Percentiles rank a stretch among this genome's conserved stretches.
Evolutionary conservation across 768 basidiomycete species (phyloP).

Genomic region (Pilatotrama ljubarskyi): DNA sequence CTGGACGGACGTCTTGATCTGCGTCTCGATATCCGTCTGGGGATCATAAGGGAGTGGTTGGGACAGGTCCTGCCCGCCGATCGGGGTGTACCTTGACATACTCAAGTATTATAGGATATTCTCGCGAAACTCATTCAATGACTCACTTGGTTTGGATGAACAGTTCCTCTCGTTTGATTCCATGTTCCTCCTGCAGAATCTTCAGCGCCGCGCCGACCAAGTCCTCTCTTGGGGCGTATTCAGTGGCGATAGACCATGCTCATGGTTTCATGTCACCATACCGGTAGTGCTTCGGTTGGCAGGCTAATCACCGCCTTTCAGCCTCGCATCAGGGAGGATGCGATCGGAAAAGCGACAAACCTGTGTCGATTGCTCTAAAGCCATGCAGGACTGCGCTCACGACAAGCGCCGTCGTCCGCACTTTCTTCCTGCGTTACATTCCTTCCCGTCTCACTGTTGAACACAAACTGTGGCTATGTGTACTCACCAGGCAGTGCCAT

Average conservation of each 20-base stretch:
- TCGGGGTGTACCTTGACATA: slow-evolving; percentile 64
- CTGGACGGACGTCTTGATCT: slow-evolving; percentile 62
- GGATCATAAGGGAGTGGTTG: slow-evolving; percentile 78
- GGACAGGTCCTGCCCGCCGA: slow-evolving; percentile 67
- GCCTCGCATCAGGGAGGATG: slow-evolving; percentile 69
- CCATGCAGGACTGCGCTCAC: slow-evolving; percentile 71
- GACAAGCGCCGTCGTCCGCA: slow-evolving; percentile 66
- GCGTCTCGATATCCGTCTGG: slow-evolving; percentile 48
- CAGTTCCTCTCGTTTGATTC: slow-evolving; percentile 65
- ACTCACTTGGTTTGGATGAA: slow-evolving; percentile 80
- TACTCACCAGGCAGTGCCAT: slow-evolving; percentile 43
- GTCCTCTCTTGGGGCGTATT: slow-evolving; percentile 54
- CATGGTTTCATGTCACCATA: slow-evolving; percentile 26
- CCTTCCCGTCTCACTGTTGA: not conserved
- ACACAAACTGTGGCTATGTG: not conserved
- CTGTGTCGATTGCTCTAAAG: slow-evolving; percentile 84
- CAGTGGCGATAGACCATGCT: not conserved
- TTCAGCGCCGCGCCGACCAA: slow-evolving; percentile 75
- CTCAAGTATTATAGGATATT: not conserved
- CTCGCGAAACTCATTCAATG: not conserved
- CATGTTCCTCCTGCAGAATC: slow-evolving; percentile 54
- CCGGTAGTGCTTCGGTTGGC: slow-evolving; percentile 77
- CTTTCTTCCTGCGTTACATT: slow-evolving; percentile 63
- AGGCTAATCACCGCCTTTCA: slow-evolving; percentile 49
- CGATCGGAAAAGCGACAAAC: slow-evolving; percentile 43